Evolutionary conservation across 768 basidiomycete genomes (phyloP).

Genomic region (Mycena alexandri): DNA sequence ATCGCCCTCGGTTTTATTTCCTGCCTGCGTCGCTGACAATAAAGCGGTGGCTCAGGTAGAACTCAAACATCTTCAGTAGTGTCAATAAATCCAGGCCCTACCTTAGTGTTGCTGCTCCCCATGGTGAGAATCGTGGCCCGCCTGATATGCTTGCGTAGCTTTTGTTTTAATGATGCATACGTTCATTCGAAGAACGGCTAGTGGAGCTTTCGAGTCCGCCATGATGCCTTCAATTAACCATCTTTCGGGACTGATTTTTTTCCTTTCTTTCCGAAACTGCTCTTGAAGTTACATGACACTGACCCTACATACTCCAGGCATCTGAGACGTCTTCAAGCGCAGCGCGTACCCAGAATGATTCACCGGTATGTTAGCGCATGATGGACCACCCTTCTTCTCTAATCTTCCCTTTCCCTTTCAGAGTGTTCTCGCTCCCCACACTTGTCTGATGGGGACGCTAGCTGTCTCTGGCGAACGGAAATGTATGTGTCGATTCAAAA

Average conservation of each 20-base stretch:
- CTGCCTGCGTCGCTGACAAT: not conserved
- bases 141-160: not conserved
- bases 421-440: not conserved
- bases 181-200: conserved; percentile 83
- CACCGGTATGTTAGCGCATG: not conserved
- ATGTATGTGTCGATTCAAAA: not conserved
- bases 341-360: not conserved
- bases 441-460: not conserved
- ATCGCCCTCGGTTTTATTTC: not conserved
- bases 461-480: not conserved
- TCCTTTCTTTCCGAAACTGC: conserved; percentile 2
- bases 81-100: conserved; percentile 1
- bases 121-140: not conserved
- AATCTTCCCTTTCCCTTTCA: too few relatives aligned
- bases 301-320: not conserved
- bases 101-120: not conserved
- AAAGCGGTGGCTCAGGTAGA: not conserved
- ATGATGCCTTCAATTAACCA: conserved; percentile 83
- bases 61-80: not conserved
- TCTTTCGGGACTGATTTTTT: conserved; percentile 74
- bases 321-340: not conserved
- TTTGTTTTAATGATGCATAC: conserved; percentile 80
- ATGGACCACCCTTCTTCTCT: too few relatives aligned
- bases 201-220: conserved; percentile 56
- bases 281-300: not conserved